A percentile compares a stretch with the other conserved stretches of the same genome.
These are phyloP conservation scores for Colletotrichum sp. DNA, from an alignment of 2,329 filamentous ascomycete species.

Conservation along the genomic window DNA sequence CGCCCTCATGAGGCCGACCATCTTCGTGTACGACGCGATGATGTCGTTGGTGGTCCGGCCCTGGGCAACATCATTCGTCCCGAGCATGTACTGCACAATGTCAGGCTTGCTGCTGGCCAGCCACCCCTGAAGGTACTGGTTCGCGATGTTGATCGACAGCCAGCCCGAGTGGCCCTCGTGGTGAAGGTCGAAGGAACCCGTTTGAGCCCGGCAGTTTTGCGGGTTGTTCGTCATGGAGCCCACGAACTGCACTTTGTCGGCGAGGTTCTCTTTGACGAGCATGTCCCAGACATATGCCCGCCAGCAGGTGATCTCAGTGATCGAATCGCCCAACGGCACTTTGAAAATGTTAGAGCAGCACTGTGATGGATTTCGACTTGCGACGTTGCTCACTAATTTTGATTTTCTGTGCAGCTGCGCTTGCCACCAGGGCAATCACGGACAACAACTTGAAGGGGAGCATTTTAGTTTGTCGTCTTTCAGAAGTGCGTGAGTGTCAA, in stretches of 20 bases:
- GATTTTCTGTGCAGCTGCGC: background rate
- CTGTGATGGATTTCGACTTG: background rate
- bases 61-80: constrained; percentile 47
- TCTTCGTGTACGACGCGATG: constrained; percentile 42
- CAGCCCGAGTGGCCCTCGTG: constrained; percentile 51
- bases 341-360: background rate
- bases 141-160: constrained; percentile 47
- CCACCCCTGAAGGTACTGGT: constrained; percentile 44
- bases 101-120: constrained; percentile 40
- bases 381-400: background rate
- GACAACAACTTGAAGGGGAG: background rate
- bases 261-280: constrained; percentile 36
- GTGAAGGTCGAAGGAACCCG: constrained; percentile 38
- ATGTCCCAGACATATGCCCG: constrained; percentile 45
- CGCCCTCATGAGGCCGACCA: constrained; percentile 40
- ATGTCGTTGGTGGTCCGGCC: constrained; percentile 36
- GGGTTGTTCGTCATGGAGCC: constrained; percentile 43
- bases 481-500: too few species aligned
- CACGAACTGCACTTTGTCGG: constrained; percentile 44
- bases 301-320: constrained; percentile 53
- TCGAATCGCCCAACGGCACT: constrained; percentile 44
- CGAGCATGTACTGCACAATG: constrained; percentile 50
- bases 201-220: constrained; percentile 36
- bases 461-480: background rate
- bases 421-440: background rate